Base-by-base conservation (phyloP, 306 rosid genomes). In the Malus fusca region DNA sequence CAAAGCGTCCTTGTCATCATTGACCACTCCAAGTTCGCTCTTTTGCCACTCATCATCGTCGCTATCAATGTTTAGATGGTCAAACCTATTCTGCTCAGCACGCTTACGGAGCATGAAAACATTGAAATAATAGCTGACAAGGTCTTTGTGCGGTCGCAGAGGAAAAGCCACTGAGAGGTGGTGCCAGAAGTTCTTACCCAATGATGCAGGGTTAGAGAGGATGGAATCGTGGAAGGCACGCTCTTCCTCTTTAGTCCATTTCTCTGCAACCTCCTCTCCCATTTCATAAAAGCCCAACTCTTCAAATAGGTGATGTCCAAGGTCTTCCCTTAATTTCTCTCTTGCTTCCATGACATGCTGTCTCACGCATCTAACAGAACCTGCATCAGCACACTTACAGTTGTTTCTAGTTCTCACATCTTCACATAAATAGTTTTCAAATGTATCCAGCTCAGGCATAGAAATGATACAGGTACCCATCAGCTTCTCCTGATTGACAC, bases 51-150 rank as follows among this genome's bases (percentile, higher is more conserved):
- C 86, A 3, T 84, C 85, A 61, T 84, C 67, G 42, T 81, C 83
- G 13, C 88, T 84, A 8, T 81, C 88, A 75, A 79, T 69, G 55
- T 62, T 75, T 71, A 75, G 71, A 2, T 79, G 81, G 51, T 75
- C 84, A 52, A 72, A 43, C 65, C 83, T 74, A 62, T 84, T 84
- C 70, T 81, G 85, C 75, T 66, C 76, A 10, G 81, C 85, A 26
- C 81, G 83, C 66, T 82, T 75, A 42, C 48, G 70, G 60, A 84
- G 83, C 76, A 81, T 60, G 67, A 81, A 84, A 78, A 75, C 78
- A 30, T 81, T 84, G 59, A 81, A 84, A 72, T 78, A 84, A 75
- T 81, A 84, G 80, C 85, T 81, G 51, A 84, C 83, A 11, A 78
- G 75, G 22, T 81, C 88, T 71, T 43, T 71, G 17, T 51, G 76